These are phyloP conservation scores for Phytophthora palmivora DNA, from an alignment of 352 stramenopile species.

Conservation along the genomic window DNA sequence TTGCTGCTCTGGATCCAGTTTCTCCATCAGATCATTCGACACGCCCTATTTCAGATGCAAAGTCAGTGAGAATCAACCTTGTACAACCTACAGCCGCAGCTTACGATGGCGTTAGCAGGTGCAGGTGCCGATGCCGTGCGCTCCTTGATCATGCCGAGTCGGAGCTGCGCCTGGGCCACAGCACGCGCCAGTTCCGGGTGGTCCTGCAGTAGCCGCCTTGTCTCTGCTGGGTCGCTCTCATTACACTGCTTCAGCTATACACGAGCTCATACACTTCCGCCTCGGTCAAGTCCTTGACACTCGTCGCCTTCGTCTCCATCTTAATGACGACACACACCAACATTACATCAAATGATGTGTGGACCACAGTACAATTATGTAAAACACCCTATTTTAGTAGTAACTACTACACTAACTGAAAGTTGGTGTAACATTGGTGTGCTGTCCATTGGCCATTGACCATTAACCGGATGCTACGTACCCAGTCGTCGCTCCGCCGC, in stretches of 20 bases:
- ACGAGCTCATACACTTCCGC: slow-evolving; percentile 80
- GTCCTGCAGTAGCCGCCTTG: slow-evolving; percentile 70
- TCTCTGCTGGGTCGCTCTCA: slow-evolving; percentile 79
- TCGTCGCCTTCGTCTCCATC: slow-evolving; percentile 42
- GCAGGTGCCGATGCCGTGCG: slow-evolving; percentile 39
- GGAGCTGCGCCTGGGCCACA: slow-evolving; percentile 74
- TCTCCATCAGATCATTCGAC: slow-evolving; percentile 69
- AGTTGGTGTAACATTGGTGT: slow-evolving; percentile 16
- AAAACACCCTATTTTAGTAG: too few relatives aligned
- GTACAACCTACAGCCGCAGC: slow-evolving; percentile 3
- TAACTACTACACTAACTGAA: too few relatives aligned
- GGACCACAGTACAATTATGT: too few relatives aligned
- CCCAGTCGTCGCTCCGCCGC: slow-evolving; percentile 35
- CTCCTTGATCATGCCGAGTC: slow-evolving; percentile 76
- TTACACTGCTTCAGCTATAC: slow-evolving; percentile 84
- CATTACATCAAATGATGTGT: too few relatives aligned
- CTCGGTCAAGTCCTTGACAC: slow-evolving; percentile 57
- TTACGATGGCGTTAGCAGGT: slow-evolving; percentile 60
- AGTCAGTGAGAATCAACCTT: background rate
- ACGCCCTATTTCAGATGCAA: slow-evolving; percentile 44
- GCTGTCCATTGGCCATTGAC: background rate
- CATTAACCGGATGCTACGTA: slow-evolving; percentile 41
- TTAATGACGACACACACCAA: background rate
- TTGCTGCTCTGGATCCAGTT: slow-evolving; percentile 81
- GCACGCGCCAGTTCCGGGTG: slow-evolving; percentile 78